Base-by-base conservation (phyloP, 345 rosid genomes). In the Orychophragmus violaceus region DNA sequence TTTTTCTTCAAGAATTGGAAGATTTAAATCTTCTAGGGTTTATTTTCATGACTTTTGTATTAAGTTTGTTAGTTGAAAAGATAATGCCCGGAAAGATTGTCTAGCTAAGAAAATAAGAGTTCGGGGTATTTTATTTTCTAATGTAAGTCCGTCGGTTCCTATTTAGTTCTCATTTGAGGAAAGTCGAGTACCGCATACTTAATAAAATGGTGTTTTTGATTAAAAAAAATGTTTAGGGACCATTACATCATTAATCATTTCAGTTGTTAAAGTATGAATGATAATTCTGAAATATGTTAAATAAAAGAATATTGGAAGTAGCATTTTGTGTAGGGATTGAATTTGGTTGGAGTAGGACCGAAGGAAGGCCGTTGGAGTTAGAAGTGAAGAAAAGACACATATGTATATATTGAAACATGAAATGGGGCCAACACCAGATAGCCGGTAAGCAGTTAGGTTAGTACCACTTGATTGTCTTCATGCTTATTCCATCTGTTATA, bases 261-360 rank as follows among this genome's bases (percentile, higher is more conserved):
- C 27, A 4, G 11, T 46, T 45, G 6, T 45, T 44, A 11, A 6
- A n/a, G n/a, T n/a, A n/a, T n/a, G 42, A 36, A 36, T 36, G 42
- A 37, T 0, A 6, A 37, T 37, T 37, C 44, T 39, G 14, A 39
- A 36, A n/a, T n/a, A n/a, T n/a, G n/a, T n/a, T n/a, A n/a, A 61
- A 17, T 3, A 16, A 10, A 42, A 8, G 5, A 14, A 39, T 1
- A 3, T 39, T 39, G 22, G 41, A 24, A 11, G 22, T 18, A 37
- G 33, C 35, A 10, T 41, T 16, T 39, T 60, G 35, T 59, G 51
- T 25, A 42, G n/a, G 37, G 16, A 6, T 22, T 3, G 22, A n/a
- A 28, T 41, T 66, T 66, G 44, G 28, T 67, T 57, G 57, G 73
- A 35, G 50, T 59, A 69, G 41, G 41, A n/a, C 5, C 51, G 18